Conservation (phyloP, 768 basidiomycete species). For the Naganishia antarctica region DNA sequence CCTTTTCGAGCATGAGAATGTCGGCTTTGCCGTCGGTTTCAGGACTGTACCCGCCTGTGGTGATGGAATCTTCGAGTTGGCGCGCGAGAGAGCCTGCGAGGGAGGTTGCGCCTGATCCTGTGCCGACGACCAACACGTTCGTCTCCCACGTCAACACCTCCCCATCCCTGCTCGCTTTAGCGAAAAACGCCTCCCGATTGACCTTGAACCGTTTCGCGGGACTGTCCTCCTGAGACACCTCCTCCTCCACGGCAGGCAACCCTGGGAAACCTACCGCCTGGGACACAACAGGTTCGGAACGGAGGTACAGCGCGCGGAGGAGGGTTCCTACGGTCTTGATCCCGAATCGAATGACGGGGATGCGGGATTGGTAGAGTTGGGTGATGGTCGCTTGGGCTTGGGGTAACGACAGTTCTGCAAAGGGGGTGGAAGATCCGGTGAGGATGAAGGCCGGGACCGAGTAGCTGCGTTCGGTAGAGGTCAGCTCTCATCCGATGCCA, state of each 20-base stretch:
- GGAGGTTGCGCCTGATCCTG: constrained; percentile 20
- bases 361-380: constrained; percentile 15
- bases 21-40: not conserved
- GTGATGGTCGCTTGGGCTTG: constrained; percentile 13
- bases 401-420: not conserved
- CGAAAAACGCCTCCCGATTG: constrained; percentile 4
- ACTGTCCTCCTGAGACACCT: not conserved
- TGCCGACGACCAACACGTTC: constrained; percentile 13
- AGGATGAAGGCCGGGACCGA: constrained; percentile 20
- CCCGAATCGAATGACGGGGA: constrained; percentile 22
- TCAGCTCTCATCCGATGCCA: not conserved
- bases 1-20: constrained; percentile 26
- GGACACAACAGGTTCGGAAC: not conserved
- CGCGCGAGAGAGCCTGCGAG: constrained; percentile 19
- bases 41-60: not conserved
- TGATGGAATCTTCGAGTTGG: not conserved
- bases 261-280: constrained; percentile 6
- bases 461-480: not conserved
- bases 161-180: not conserved
- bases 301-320: constrained; percentile 1
- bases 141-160: not conserved
- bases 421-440: constrained; percentile 17
- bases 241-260: constrained; percentile 2
- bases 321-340: constrained; percentile 12
- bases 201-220: constrained; percentile 5